Evolutionary conservation across 352 stramenopile species (phyloP).

Genomic region (Pythium sukuiense): DNA sequence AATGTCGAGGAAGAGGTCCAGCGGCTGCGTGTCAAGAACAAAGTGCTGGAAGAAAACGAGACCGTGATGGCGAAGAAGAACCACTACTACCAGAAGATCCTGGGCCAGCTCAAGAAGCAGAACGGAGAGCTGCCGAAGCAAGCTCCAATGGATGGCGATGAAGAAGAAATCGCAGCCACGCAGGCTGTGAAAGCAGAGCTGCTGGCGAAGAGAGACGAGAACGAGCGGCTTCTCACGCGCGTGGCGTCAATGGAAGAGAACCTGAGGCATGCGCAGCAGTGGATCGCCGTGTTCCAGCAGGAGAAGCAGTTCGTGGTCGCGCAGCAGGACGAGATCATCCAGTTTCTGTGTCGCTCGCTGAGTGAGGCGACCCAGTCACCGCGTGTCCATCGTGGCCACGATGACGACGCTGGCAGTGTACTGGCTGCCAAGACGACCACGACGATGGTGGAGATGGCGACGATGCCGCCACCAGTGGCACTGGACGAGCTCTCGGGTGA

Average conservation of each 20-base stretch:
- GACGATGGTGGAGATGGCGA: constrained; percentile 42
- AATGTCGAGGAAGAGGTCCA: constrained; percentile 48
- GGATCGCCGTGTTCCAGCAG: constrained; percentile 48
- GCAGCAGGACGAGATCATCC: constrained; percentile 64
- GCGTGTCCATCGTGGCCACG: background rate
- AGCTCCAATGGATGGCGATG: background rate
- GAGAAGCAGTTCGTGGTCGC: constrained; percentile 62
- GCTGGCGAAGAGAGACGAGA: background rate
- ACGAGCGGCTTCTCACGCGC: constrained; percentile 7
- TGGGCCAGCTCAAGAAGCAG: constrained; percentile 49
- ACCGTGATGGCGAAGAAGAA: constrained; percentile 61
- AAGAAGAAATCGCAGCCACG: background rate
- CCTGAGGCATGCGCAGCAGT: constrained; percentile 41
- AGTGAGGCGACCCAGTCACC: constrained; percentile 28
- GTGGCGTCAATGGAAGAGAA: constrained; percentile 33
- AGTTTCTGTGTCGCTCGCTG: constrained; percentile 51
- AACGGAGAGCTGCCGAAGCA: constrained; percentile 4
- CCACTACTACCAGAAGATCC: constrained; percentile 70
- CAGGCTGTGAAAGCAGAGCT: background rate
- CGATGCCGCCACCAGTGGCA: constrained; percentile 25
- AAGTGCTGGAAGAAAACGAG: constrained; percentile 55
- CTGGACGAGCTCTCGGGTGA: constrained; percentile 55
- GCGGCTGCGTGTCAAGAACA: constrained; percentile 46
- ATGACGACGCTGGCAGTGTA: background rate
- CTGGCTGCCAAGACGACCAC: constrained; percentile 21